phyloP scores from a whole-genome alignment of 2,329 filamentous ascomycete genomes.

The Arthrobotrys musiformis region DNA sequence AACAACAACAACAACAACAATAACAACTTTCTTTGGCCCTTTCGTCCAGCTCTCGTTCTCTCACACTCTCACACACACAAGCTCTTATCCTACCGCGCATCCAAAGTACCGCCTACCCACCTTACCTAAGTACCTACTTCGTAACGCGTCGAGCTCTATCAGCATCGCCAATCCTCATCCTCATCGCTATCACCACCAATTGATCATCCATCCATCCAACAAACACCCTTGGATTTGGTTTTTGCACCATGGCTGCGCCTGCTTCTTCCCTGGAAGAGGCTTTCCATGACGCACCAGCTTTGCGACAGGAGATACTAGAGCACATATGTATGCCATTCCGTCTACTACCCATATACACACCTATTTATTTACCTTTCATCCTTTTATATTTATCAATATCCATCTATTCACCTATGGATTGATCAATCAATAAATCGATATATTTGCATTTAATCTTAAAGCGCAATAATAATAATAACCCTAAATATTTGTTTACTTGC shows the following conservation, averaged over 20 bases:
- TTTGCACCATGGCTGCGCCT: conserved; percentile 53
- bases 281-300: conserved; percentile 19
- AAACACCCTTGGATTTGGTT: neutral
- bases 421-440: no score
- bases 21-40: neutral
- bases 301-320: conserved; percentile 27
- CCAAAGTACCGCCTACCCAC: no score
- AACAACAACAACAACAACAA: no score
- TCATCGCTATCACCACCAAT: neutral
- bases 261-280: conserved; percentile 18
- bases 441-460: no score
- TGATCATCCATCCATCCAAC: neutral
- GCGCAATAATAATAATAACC: no score
- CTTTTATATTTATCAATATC: no score
- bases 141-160: no score
- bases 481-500: no score
- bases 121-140: no score
- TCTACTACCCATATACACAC: neutral
- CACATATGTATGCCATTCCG: conserved; percentile 27
- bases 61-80: neutral
- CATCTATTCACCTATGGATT: no score
- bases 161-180: no score
- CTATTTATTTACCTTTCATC: neutral
- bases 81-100: no score
- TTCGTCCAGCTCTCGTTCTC: neutral